Conservation (phyloP, 1,139 yeast species). For the Eremothecium gossypii region DNA sequence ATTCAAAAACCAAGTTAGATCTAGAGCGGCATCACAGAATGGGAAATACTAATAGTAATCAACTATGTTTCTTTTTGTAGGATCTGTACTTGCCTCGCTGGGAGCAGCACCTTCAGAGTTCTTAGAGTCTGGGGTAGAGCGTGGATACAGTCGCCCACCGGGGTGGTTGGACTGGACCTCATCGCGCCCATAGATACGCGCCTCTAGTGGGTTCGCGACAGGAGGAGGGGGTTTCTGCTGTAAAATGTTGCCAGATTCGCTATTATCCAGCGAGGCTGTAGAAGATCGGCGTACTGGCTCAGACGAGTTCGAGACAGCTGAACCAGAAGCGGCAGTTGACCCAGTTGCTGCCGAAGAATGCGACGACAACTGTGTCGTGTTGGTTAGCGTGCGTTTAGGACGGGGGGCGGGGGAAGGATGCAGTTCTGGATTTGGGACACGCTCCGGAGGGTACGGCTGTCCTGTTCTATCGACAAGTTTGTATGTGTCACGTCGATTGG, state of each 20-base stretch:
- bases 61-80: slow-evolving; percentile 1
- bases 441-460: slow-evolving; percentile 1
- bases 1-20: background rate
- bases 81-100: background rate
- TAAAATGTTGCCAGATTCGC: background rate
- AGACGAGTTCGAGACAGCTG: background rate
- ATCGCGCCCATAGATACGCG: background rate
- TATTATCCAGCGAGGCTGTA: background rate
- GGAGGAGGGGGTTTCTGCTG: background rate
- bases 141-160: background rate
- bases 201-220: background rate
- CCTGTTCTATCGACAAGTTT: background rate
- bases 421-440: too few species aligned
- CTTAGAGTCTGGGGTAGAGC: background rate
- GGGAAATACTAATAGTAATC: slow-evolving; percentile 1
- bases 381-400: background rate
- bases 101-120: background rate
- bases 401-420: background rate
- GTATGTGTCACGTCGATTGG: background rate
- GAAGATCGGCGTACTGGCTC: background rate
- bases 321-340: background rate
- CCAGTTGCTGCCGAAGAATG: background rate
- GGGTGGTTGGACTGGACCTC: background rate
- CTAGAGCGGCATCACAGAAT: background rate
- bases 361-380: background rate